Conservation (phyloP, 2,329 filamentous ascomycete genomes). For the Ascochyta clinopodiicola region DNA sequence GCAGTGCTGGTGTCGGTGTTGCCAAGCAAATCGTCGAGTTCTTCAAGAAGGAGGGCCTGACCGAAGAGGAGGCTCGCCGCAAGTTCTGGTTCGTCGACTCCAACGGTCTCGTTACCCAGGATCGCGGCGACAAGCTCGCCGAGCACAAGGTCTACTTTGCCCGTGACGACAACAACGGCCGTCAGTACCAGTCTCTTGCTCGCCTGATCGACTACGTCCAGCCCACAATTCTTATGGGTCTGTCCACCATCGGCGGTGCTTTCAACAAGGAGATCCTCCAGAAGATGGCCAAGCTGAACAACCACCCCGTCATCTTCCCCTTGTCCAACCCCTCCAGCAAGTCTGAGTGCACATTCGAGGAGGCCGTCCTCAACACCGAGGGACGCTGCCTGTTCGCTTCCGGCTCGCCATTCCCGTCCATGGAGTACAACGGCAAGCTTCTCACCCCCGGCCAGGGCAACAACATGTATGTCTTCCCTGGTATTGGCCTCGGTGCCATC, state of each 20-base stretch:
- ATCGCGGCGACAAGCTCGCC: conserved; percentile 91
- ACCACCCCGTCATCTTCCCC: conserved; percentile 80
- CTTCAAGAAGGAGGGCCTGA: conserved; percentile 90
- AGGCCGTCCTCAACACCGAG: conserved; percentile 88
- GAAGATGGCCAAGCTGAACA: conserved; percentile 65
- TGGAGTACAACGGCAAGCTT: conserved; percentile 56
- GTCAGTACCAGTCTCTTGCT: conserved; percentile 77
- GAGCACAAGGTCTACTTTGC: conserved; percentile 81
- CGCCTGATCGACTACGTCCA: conserved; percentile 94
- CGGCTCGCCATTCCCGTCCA: conserved; percentile 85
- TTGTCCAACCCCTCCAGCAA: conserved; percentile 96
- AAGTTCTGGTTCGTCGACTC: conserved; percentile 99
- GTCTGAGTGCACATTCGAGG: conserved; percentile 96
- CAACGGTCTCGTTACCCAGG: conserved; percentile 89
- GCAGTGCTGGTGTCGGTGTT: conserved; percentile 94
- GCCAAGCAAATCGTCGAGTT: conserved; percentile 98
- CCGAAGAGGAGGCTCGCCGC: conserved; percentile 82
- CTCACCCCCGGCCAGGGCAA: conserved; percentile 67
- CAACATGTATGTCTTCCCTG: conserved; percentile 95
- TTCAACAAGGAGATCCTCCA: conserved; percentile 89
- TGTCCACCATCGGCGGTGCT: conserved; percentile 91
- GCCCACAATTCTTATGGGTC: conserved; percentile 91
- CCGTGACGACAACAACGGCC: conserved; percentile 68
- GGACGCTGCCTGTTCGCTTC: conserved; percentile 93
- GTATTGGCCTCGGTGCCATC: conserved; percentile 91